These are phyloP conservation scores for Persicaria maculosa DNA, from an alignment of 148 eudicot species.

Conservation along the genomic window DNA sequence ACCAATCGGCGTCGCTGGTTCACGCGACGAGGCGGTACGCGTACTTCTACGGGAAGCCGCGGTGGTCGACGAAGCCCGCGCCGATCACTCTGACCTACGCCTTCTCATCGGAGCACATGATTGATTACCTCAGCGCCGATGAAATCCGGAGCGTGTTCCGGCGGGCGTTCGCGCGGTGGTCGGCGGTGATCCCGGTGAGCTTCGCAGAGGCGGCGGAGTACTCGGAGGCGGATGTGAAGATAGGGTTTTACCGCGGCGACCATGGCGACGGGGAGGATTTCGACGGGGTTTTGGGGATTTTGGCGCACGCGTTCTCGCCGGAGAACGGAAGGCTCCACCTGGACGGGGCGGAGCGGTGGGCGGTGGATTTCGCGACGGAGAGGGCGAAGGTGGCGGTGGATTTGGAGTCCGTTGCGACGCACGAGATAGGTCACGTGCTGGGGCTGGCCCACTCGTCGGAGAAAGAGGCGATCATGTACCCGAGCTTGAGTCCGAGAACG, in stretches of 20 bases:
- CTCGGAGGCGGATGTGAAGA: constrained; percentile 44
- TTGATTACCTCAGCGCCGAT: constrained; percentile 15
- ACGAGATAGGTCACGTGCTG: constrained; percentile 76
- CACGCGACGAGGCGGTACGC: neutral
- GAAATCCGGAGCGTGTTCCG: constrained; percentile 31
- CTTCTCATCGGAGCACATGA: constrained; percentile 31
- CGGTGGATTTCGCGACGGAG: constrained; percentile 47
- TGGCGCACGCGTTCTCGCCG: constrained; percentile 84
- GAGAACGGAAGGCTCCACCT: constrained; percentile 76
- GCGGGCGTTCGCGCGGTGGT: constrained; percentile 56
- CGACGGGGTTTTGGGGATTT: constrained; percentile 73
- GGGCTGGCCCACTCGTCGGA: constrained; percentile 61
- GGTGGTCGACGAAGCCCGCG: constrained; percentile 35
- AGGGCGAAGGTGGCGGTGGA: constrained; percentile 52
- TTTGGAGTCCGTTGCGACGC: constrained; percentile 75
- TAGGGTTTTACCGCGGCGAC: constrained; percentile 62
- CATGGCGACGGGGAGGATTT: constrained; percentile 89
- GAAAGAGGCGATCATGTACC: constrained; percentile 59
- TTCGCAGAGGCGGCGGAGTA: constrained; percentile 38
- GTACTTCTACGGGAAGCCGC: constrained; percentile 50
- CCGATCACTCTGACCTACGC: constrained; percentile 63
- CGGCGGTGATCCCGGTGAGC: constrained; percentile 52
- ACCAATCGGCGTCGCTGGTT: neutral
- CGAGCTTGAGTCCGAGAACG: constrained; percentile 34
- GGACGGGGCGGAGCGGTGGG: constrained; percentile 70